Conservation (phyloP, 2,329 filamentous ascomycete species). For the Monilinia polystroma region DNA sequence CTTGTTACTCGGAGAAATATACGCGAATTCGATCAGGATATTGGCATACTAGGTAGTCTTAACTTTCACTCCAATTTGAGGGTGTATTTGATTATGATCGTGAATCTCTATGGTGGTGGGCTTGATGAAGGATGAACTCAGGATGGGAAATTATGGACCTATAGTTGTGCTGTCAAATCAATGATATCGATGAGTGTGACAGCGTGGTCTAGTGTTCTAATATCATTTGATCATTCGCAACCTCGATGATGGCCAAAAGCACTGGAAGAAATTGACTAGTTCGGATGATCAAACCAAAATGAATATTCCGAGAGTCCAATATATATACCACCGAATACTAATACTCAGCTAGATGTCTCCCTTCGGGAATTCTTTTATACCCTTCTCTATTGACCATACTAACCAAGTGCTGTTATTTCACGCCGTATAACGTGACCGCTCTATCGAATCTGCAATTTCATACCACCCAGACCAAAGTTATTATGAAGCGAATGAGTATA, state of each 20-base stretch:
- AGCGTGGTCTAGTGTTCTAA: neutral
- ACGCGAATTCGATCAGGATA: too few species aligned
- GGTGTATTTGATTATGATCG: too few species aligned
- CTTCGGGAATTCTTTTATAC: neutral
- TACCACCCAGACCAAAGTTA: neutral
- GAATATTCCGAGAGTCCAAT: neutral
- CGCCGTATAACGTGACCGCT: neutral
- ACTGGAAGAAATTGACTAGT: neutral
- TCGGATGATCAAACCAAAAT: neutral
- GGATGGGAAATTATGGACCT: neutral
- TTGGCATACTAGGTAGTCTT: too few species aligned
- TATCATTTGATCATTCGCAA: neutral
- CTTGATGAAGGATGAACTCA: too few species aligned
- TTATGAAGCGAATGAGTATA: neutral
- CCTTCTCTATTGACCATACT: neutral
- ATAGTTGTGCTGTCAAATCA: neutral
- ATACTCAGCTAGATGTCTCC: neutral
- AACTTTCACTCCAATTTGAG: too few species aligned
- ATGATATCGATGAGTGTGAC: neutral
- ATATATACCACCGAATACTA: neutral
- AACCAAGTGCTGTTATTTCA: neutral
- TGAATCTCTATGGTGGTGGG: too few species aligned
- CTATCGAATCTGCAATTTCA: neutral
- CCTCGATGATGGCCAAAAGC: neutral
- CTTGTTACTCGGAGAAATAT: too few species aligned